Evolutionary conservation across 2,329 filamentous ascomycete genomes (phyloP).

Genomic region (Cytospora schulzeri): DNA sequence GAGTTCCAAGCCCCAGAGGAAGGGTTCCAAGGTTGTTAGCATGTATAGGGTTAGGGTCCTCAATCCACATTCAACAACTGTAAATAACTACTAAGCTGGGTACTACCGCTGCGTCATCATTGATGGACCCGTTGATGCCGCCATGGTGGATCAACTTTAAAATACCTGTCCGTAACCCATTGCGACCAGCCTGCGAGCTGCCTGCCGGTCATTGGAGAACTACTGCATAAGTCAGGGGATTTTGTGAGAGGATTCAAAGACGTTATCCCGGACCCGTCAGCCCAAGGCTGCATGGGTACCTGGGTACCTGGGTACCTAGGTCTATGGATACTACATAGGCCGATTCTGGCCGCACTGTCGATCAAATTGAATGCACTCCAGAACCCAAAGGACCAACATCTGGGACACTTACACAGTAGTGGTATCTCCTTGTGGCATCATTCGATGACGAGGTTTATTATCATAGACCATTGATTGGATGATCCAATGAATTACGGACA

Average conservation of each 20-base stretch:
- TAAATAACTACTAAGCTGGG: no score
- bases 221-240: neutral
- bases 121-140: no score
- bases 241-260: neutral
- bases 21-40: no score
- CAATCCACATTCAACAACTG: no score
- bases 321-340: neutral
- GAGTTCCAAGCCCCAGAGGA: no score
- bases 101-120: no score
- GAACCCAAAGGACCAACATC: neutral
- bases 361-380: neutral
- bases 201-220: neutral
- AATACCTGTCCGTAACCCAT: neutral
- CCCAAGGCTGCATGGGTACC: neutral
- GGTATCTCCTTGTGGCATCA: neutral
- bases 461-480: neutral
- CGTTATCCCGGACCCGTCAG: neutral
- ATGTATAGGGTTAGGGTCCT: no score
- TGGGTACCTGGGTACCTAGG: no score
- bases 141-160: neutral
- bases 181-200: neutral
- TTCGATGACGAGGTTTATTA: neutral
- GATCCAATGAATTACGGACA: no score
- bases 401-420: neutral
- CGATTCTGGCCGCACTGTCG: neutral